phyloP scores from a whole-genome alignment of 2,329 filamentous ascomycete species.

The Triangularia setosa region DNA sequence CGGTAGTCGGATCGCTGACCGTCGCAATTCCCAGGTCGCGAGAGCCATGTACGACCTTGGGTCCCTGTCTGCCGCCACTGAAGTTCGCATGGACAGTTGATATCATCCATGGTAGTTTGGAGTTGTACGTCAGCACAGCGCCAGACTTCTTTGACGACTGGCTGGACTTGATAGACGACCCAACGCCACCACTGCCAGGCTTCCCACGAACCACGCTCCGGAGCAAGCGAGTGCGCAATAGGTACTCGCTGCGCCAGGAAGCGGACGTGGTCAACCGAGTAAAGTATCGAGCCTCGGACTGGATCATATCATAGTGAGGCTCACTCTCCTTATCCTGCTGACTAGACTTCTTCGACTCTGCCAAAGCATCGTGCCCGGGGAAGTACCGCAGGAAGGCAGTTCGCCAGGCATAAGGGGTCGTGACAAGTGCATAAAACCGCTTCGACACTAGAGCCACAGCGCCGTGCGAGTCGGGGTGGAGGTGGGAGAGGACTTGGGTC shows the following conservation, averaged over 20 bases:
- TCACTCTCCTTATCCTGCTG: slow-evolving; percentile 42
- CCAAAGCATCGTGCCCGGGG: slow-evolving; percentile 63
- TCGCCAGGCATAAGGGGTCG: slow-evolving; percentile 88
- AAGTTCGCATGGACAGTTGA: slow-evolving; percentile 79
- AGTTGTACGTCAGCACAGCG: slow-evolving; percentile 80
- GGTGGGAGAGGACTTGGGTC: slow-evolving; percentile 85
- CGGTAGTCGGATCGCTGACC: slow-evolving; percentile 72
- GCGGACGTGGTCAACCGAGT: slow-evolving; percentile 75
- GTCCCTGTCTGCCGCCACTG: slow-evolving; percentile 65
- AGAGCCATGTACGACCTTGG: slow-evolving; percentile 78
- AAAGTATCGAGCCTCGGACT: slow-evolving; percentile 74
- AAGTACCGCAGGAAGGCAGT: slow-evolving; percentile 91
- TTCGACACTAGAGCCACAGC: slow-evolving; percentile 81
- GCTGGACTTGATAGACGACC: slow-evolving; percentile 49
- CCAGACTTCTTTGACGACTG: slow-evolving; percentile 61
- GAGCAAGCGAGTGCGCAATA: slow-evolving; percentile 78
- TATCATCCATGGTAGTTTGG: slow-evolving; percentile 73
- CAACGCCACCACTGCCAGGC: slow-evolving; percentile 59
- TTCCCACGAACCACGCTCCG: slow-evolving; percentile 79
- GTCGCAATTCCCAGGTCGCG: slow-evolving; percentile 75
- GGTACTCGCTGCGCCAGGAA: slow-evolving; percentile 97
- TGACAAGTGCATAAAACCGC: slow-evolving; percentile 81
- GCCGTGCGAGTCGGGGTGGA: slow-evolving; percentile 79
- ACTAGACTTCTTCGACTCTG: slow-evolving; percentile 33
- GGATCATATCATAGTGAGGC: slow-evolving; percentile 49